Evolutionary conservation across 1,284 basidiomycete genomes (phyloP).

Genomic region (Pseudozyma thailandica): DNA sequence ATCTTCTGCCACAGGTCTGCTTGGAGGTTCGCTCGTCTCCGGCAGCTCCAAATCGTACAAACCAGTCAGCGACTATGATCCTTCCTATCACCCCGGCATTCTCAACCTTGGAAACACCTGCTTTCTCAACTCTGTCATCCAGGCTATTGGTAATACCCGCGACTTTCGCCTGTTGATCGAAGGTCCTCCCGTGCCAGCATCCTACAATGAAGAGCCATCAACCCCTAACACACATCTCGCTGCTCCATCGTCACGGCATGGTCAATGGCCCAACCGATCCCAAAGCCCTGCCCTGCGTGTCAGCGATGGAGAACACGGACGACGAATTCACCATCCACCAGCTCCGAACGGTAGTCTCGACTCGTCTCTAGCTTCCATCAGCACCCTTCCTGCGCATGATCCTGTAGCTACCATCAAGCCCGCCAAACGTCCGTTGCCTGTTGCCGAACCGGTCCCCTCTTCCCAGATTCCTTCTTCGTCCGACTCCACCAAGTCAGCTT

Average conservation of each 20-base stretch:
- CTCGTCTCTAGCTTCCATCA: conserved; percentile 29
- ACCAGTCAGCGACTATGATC: conserved; percentile 64
- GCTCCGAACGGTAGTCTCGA: conserved; percentile 28
- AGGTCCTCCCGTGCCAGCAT: conserved; percentile 20
- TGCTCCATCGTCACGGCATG: conserved; percentile 12
- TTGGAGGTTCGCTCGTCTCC: conserved; percentile 87
- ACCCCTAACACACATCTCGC: conserved; percentile 1
- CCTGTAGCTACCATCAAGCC: conserved; percentile 43
- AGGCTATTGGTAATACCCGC: conserved; percentile 75
- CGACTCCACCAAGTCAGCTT: not conserved
- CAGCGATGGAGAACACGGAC: conserved; percentile 50
- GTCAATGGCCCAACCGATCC: conserved; percentile 36
- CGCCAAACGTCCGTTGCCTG: conserved; percentile 10
- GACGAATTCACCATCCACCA: conserved; percentile 28
- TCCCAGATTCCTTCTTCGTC: not conserved
- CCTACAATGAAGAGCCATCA: conserved; percentile 7
- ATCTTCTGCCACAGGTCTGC: conserved; percentile 19
- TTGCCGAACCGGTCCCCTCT: not conserved
- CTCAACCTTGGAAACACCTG: conserved; percentile 89
- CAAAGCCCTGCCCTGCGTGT: conserved; percentile 53
- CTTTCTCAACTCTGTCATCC: conserved; percentile 90
- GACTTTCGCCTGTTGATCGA: conserved; percentile 75
- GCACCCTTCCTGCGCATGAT: conserved; percentile 24
- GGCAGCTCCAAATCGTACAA: conserved; percentile 76
- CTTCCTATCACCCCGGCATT: conserved; percentile 73